Base-by-base conservation (phyloP, 2,329 filamentous ascomycete genomes). In the Ascochyta pisi region DNA sequence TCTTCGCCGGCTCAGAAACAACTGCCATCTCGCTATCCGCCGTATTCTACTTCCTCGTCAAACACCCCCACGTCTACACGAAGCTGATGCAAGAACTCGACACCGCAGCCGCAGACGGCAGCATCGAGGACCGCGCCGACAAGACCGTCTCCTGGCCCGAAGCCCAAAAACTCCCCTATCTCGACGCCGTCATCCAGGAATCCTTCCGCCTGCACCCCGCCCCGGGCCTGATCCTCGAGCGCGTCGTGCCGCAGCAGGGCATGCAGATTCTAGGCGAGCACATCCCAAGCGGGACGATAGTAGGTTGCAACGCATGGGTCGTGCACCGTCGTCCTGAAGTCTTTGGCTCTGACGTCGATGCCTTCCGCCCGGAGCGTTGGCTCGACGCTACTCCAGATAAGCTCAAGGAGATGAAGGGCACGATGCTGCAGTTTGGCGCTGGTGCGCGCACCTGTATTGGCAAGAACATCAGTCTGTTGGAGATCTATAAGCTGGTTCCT, bases 181-280 rank as follows among this genome's bases (percentile, higher is more conserved):
- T 95, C 6, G 89, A 92, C 66, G 90, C 90, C 3, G 87, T 86
- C 51, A 83, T 94, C 65, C 90, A 93, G 68, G 91, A 95, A 73
- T 85, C 88, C 4, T 90, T 93, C 78, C 85, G 90, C 12, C 71
- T 92, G 64, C 89, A 93, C 70, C 90, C 91, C 0, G 89, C 90
- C 0, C 83, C 88, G 0, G 90, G 89, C 0, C 77, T 93, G 5
- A 86, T 88, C 0, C 79, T 94, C 39, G 90, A 94, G 74, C 84
- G 91, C 57, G 79, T 93, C 41, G 88, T 91, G 0, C 90, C 90
- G 0, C 75, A 80, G 0, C 79, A 83, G 19, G 89, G 89, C 9
- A 80, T 82, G 23, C 83, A 87, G 39, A 87, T 92, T 48, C 82
- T 83, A 1, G 88, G 87, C 1, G 73, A 81, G 15, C 83, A 82